These are phyloP conservation scores for Podospora anserina DNA, from an alignment of 495 filamentous ascomycete species.

Conservation along the genomic window DNA sequence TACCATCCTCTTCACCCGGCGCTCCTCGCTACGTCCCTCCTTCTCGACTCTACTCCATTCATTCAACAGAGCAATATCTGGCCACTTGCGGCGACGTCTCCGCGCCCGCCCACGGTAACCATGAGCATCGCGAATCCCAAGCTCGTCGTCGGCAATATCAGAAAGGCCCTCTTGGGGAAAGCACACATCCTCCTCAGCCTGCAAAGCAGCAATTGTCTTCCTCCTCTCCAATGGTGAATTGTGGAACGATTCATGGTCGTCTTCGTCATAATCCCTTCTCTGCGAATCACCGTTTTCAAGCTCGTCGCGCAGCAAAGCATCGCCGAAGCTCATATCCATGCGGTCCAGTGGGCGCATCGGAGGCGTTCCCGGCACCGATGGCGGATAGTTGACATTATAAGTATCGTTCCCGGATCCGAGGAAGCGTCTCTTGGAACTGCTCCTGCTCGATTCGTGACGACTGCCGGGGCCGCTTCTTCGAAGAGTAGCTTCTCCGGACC, in stretches of 20 bases:
- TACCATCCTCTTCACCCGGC: constrained; percentile 86
- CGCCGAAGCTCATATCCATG: constrained; percentile 65
- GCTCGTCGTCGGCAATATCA: constrained; percentile 75
- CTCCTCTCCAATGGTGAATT: constrained; percentile 42
- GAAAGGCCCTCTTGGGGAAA: constrained; percentile 78
- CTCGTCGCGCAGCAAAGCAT: constrained; percentile 68
- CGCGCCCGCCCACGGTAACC: constrained; percentile 44
- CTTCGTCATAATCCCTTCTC: constrained; percentile 32
- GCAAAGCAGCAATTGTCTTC: constrained; percentile 44
- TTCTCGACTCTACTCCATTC: constrained; percentile 92
- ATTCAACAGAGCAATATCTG: constrained; percentile 68
- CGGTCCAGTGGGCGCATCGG: constrained; percentile 47
- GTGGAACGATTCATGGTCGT: constrained; percentile 33
- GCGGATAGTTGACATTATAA: constrained; percentile 95
- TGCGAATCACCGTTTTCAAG: constrained; percentile 39
- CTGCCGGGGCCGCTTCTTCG: constrained; percentile 29
- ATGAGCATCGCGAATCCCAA: constrained; percentile 29
- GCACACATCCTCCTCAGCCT: constrained; percentile 86
- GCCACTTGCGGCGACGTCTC: constrained; percentile 54
- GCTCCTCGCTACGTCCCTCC: constrained; percentile 79
- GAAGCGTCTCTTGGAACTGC: constrained; percentile 36
- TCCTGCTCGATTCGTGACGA: constrained; percentile 42
- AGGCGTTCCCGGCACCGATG: constrained; percentile 83
- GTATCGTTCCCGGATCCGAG: constrained; percentile 32
- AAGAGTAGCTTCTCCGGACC: constrained; percentile 31